Conservation (phyloP, 768 basidiomycete species). For the Gloeophyllum trabeum region DNA sequence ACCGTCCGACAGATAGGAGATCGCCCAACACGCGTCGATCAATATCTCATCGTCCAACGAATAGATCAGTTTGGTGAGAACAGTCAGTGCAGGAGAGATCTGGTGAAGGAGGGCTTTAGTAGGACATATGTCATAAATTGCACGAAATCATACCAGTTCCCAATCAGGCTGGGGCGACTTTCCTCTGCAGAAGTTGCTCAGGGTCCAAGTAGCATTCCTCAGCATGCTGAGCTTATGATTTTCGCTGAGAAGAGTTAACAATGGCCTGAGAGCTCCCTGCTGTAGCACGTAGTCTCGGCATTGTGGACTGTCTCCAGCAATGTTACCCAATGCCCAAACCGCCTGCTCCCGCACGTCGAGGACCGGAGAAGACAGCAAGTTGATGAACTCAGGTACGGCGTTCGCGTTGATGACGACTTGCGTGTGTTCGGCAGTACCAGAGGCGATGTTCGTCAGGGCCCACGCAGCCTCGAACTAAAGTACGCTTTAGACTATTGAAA, state of each 20-base stretch:
- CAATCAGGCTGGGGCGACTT: slow-evolving; percentile 97
- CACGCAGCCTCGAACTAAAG: slow-evolving; percentile 91
- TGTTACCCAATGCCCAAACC: slow-evolving; percentile 98
- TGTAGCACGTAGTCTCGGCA: slow-evolving; percentile 96
- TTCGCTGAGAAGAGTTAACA: slow-evolving; percentile 83
- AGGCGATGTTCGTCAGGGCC: slow-evolving; percentile 97
- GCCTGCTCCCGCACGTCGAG: slow-evolving; percentile 98
- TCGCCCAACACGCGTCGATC: slow-evolving; percentile 99
- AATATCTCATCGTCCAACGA: slow-evolving; percentile 98
- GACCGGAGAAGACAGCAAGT: slow-evolving; percentile 86
- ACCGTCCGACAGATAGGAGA: slow-evolving; percentile 97
- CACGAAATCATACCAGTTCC: slow-evolving; percentile 71
- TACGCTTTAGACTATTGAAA: slow-evolving; percentile 2
- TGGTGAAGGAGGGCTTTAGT: no score
- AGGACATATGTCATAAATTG: slow-evolving; percentile 3
- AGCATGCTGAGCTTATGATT: slow-evolving; percentile 99
- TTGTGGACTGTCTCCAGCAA: slow-evolving; percentile 95
- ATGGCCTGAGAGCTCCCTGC: slow-evolving; percentile 86
- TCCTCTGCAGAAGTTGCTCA: slow-evolving; percentile 98
- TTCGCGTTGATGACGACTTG: slow-evolving; percentile 93
- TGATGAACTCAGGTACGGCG: slow-evolving; percentile 96
- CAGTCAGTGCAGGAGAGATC: slow-evolving; percentile 96
- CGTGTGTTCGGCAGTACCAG: slow-evolving; percentile 96
- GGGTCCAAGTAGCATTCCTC: slow-evolving; percentile 96
- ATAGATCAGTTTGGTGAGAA: slow-evolving; percentile 96